Evolutionary conservation across 441 rosid genomes (phyloP).

Genomic region (Syzygium syzygioides): DNA sequence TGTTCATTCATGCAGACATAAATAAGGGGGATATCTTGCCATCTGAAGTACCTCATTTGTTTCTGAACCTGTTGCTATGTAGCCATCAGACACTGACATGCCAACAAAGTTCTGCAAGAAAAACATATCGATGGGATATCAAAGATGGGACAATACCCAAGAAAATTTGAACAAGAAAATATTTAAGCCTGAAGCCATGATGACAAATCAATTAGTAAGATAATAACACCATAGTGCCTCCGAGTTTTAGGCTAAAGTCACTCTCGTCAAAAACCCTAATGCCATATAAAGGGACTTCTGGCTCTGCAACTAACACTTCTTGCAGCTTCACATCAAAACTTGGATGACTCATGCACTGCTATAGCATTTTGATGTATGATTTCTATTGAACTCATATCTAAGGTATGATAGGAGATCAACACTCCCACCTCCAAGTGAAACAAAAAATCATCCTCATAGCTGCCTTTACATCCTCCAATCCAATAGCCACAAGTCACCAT

Average conservation of each 20-base stretch:
- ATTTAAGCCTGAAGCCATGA: background rate
- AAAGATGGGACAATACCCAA: background rate
- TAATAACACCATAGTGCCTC: background rate
- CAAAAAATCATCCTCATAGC: background rate
- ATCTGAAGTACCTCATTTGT: slow-evolving; percentile 74
- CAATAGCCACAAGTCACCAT: background rate
- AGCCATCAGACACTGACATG: slow-evolving; percentile 88
- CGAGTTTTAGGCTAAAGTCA: background rate
- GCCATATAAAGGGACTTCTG: background rate
- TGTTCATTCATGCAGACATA: background rate
- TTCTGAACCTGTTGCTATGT: slow-evolving; percentile 99
- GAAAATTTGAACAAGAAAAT: background rate
- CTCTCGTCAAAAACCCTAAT: background rate
- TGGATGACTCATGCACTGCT: background rate
- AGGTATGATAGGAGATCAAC: background rate
- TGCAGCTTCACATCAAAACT: background rate
- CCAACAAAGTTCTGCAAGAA: slow-evolving; percentile 90
- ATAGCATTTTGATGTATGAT: background rate
- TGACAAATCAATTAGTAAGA: background rate
- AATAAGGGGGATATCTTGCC: background rate
- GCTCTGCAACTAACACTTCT: background rate
- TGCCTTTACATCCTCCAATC: background rate
- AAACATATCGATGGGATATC: background rate
- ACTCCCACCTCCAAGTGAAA: background rate
- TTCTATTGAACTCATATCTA: background rate